Percentiles rank a stretch among this genome's conserved stretches.
These are phyloP conservation scores for Diutina pseudorugosa DNA, from an alignment of 1,139 yeast genomes.

Conservation along the genomic window DNA sequence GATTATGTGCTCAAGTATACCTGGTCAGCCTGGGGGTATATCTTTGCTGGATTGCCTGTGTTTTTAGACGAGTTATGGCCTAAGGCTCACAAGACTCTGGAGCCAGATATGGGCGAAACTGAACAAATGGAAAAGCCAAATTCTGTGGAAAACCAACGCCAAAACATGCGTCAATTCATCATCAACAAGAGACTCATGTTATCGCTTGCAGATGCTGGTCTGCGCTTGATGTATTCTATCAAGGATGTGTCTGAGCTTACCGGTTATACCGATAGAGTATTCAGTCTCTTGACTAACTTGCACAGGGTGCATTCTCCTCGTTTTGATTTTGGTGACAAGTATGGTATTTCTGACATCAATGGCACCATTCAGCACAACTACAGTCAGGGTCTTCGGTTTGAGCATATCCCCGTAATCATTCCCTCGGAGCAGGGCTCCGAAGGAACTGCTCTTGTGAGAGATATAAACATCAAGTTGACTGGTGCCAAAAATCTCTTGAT, in stretches of 20 bases:
- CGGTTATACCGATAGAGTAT: conserved; percentile 83
- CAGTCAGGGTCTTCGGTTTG: conserved; percentile 63
- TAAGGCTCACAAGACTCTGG: background rate
- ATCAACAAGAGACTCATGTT: conserved; percentile 85
- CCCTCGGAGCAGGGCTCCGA: conserved; percentile 54
- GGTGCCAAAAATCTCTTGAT: conserved; percentile 65
- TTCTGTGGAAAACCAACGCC: conserved; percentile 22
- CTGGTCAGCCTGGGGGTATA: conserved; percentile 91
- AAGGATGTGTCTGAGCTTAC: conserved; percentile 87
- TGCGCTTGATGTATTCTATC: conserved; percentile 90
- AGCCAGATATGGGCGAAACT: conserved; percentile 4
- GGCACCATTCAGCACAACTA: conserved; percentile 79
- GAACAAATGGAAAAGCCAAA: conserved; percentile 10
- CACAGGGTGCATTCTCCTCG: conserved; percentile 73
- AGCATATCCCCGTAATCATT: conserved; percentile 69
- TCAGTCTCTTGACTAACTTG: conserved; percentile 57
- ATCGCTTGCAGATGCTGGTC: conserved; percentile 91
- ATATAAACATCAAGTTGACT: conserved; percentile 51
- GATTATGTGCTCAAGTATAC: conserved; percentile 82
- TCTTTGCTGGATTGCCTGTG: conserved; percentile 84
- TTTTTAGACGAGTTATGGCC: conserved; percentile 32
- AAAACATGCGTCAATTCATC: conserved; percentile 77
- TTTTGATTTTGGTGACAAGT: conserved; percentile 49
- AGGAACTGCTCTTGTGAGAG: conserved; percentile 39
- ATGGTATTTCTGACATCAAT: conserved; percentile 43